Evolutionary conservation across 148 eudicot species (phyloP).

Genomic region (Cornus florida): DNA sequence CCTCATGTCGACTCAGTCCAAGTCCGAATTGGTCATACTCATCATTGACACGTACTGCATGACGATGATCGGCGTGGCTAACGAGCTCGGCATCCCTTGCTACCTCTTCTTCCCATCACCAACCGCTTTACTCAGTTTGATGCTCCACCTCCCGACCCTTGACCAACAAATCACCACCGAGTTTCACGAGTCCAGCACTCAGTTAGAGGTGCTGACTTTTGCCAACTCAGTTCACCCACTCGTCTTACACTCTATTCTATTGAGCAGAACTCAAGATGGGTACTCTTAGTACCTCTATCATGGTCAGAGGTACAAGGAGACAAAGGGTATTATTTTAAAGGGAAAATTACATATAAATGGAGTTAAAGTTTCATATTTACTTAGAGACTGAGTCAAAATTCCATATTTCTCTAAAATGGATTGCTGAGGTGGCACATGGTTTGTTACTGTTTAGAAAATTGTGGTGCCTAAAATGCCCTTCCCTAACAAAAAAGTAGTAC

Average conservation of each 20-base stretch:
- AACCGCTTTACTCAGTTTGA: slow-evolving; percentile 24
- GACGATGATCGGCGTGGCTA: slow-evolving; percentile 24
- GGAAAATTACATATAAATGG: no score
- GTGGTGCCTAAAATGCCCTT: no score
- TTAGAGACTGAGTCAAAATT: no score
- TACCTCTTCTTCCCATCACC: slow-evolving; percentile 25
- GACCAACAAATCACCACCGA: neutral
- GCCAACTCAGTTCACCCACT: slow-evolving; percentile 16
- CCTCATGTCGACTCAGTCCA: neutral
- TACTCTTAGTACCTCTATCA: neutral
- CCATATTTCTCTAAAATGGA: no score
- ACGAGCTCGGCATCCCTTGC: slow-evolving; percentile 5
- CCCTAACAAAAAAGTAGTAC: no score
- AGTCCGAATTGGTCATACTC: neutral
- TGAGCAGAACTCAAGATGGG: slow-evolving; percentile 18
- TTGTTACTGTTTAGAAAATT: no score
- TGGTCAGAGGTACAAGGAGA: slow-evolving; percentile 17
- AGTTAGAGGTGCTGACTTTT: slow-evolving; percentile 19
- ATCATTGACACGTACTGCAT: slow-evolving; percentile 31
- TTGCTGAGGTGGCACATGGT: no score
- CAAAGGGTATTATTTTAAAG: slow-evolving; percentile 46
- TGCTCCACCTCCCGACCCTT: slow-evolving; percentile 17
- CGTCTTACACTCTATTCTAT: neutral
- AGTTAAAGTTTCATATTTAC: no score
- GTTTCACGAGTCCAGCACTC: slow-evolving; percentile 4